Base-by-base conservation (phyloP, 352 stramenopile species). In the Discostella stelligera region DNA sequence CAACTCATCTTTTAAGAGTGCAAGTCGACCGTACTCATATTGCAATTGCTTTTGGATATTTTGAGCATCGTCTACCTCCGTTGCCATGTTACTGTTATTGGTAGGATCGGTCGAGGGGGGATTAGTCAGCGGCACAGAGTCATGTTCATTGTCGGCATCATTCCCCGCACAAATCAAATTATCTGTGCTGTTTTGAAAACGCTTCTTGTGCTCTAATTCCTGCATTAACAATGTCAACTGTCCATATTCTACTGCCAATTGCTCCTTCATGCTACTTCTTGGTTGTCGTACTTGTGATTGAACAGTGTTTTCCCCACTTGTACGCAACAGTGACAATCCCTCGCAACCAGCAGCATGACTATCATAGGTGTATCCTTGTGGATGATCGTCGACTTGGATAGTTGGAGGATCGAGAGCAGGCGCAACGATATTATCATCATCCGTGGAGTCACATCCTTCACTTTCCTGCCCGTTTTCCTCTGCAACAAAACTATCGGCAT, bases 151-250 rank as follows among this genome's bases (percentile, higher is more conserved):
- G 9, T 16, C 18, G 20, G 3, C 53, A 61, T 61, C 37, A 44
- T 44, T 44, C 37, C 7, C 7, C 27, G 27, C 2, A 5, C 5
- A 32, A 32, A 32, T 32, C 27, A 68, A 54, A 20, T 60, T 58
- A 41, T 41, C 32, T 8, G 13, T 44, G 7, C 37, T 44, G 0
- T 14, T 44, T n/a, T 68, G 65, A 0, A 46, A 49, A 21, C 37
- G 71, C 63, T 69, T 74, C 41, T 79, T 74, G 20, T 27, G 63
- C 48, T 79, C 71, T 21, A 79, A 56, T 6, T 74, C 63, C 50
- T 79, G 63, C 50, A 74, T 79, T 39, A 74, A 46, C 7, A 79
- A 74, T 60, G 64, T 53, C 54, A 79, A 72, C 52, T 48, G 54
- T 27, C 71, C 71, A 50, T 79, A 79, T 37, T 79, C 71, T 11